Base-by-base conservation (phyloP, 2,329 filamentous ascomycete genomes). In the Penicillium rolfsii region DNA sequence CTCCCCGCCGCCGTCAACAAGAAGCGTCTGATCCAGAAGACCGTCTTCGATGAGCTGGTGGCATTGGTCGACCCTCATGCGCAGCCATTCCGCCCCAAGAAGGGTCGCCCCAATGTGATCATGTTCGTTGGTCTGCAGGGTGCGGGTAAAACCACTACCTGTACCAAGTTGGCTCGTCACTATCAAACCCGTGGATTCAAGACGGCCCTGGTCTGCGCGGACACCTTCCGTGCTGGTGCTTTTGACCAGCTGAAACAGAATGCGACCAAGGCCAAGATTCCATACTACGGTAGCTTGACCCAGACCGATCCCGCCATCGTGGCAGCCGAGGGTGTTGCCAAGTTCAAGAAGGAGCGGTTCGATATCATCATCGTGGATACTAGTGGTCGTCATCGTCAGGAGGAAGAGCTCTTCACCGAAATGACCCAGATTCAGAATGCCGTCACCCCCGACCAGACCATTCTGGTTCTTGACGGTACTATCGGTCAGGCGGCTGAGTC, bases 171-270 rank as follows among this genome's bases (percentile, higher is more conserved):
- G 65, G 95, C 95, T 19, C 83, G 93, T 60, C 94, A 96, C 83
- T 99, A 99, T 79, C 91, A 96, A 77, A 92, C 91, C 9, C 84
- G 95, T 64, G 95, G 95, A 0, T 96, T 98, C 84, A 92, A 91
- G 77, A 87, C 93, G 7, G 97, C 94, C 68, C 82, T 99, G 58
- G 95, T 99, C 36, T 99, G 95, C 80, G 95, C 95, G 53, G 95
- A 99, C 79, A 99, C 95, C 28, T 99, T 99, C 84, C 91, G 95
- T 81, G 95, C 95, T 36, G 95, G 95, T 83, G 95, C 95, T 45
- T 99, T 99, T 70, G 95, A 99, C 75, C 95, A 99, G 81, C 79
- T 99, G 76, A 98, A 98, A 81, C 95, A 99, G 80, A 99, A 99
- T 76, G 95, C 95, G 1, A 98, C 93, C 36, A 99, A 98, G 78